Evolutionary conservation across 108 stramenopile species (phyloP).

Genomic region (Halocafeteria seosinensis): DNA sequence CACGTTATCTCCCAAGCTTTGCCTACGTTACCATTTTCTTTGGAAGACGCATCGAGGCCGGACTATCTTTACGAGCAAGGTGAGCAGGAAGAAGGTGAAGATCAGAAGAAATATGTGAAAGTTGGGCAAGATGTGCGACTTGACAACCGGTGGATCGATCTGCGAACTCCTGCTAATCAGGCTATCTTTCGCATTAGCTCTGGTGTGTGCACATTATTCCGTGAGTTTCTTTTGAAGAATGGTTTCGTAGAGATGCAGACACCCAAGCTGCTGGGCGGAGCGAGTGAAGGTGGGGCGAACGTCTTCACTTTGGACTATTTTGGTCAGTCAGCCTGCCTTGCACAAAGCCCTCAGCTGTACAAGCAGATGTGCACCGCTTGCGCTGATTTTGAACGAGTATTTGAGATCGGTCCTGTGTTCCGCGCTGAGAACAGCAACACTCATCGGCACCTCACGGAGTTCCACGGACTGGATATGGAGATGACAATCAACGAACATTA

Average conservation of each 20-base stretch:
- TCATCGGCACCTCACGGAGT: slow-evolving; percentile 90
- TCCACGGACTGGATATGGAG: slow-evolving; percentile 95
- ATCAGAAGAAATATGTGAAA: not conserved
- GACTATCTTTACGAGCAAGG: slow-evolving; percentile 56
- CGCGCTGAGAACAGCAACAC: slow-evolving; percentile 96
- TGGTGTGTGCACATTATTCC: slow-evolving; percentile 79
- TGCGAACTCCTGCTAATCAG: slow-evolving; percentile 92
- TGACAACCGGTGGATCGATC: slow-evolving; percentile 87
- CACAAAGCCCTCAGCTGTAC: slow-evolving; percentile 94
- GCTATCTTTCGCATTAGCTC: slow-evolving; percentile 86
- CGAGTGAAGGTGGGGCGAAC: slow-evolving; percentile 84
- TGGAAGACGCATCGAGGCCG: slow-evolving; percentile 89
- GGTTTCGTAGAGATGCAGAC: slow-evolving; percentile 92
- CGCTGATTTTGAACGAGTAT: slow-evolving; percentile 90
- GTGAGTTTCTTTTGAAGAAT: slow-evolving; percentile 60
- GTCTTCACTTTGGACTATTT: slow-evolving; percentile 92
- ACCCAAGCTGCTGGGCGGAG: slow-evolving; percentile 89
- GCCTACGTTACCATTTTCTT: slow-evolving; percentile 68
- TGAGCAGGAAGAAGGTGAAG: slow-evolving; percentile 48
- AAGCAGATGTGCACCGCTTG: slow-evolving; percentile 95
- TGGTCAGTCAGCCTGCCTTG: slow-evolving; percentile 75
- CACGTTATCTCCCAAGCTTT: slow-evolving; percentile 67
- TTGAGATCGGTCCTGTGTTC: slow-evolving; percentile 95
- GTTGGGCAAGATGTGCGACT: slow-evolving; percentile 74
- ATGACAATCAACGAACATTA: slow-evolving; percentile 97